phyloP scores from a whole-genome alignment of 164 flowering plant genomes.

The Piper betle region DNA sequence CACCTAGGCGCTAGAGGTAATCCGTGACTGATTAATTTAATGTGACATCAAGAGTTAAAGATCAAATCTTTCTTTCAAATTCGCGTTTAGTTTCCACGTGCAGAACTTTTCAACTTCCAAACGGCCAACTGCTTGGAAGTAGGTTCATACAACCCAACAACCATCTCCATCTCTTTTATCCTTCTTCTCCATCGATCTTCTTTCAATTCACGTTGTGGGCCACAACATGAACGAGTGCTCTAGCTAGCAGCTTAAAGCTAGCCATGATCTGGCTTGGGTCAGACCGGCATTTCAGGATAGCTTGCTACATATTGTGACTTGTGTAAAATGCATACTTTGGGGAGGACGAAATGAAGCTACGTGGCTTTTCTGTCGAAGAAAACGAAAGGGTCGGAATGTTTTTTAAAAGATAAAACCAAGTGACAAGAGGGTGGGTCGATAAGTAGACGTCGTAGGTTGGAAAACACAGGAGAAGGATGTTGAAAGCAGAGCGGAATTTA shows the following conservation, averaged over 20 bases:
- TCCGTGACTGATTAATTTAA: too few species aligned
- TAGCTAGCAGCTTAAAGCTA: too few species aligned
- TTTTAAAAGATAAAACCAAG: not conserved
- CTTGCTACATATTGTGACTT: too few species aligned
- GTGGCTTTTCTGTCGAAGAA: not conserved
- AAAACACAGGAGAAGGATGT: constrained; percentile 7
- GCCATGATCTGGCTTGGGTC: too few species aligned
- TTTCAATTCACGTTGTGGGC: not conserved
- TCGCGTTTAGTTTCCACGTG: constrained; percentile 5
- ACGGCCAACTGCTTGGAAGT: not conserved
- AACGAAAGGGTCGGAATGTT: not conserved
- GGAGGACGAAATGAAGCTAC: not conserved
- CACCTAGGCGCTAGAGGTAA: too few species aligned
- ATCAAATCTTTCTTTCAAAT: constrained; percentile 1
- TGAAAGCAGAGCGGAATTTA: constrained; percentile 8
- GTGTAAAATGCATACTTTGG: too few species aligned
- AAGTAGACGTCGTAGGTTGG: constrained; percentile 12
- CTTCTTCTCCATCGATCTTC: not conserved
- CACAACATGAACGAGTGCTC: not conserved
- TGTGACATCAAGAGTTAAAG: not conserved
- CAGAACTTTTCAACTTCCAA: not conserved
- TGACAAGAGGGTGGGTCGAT: constrained; percentile 5
- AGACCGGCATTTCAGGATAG: too few species aligned
- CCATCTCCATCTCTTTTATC: not conserved
- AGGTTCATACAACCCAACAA: not conserved